Conservation (phyloP, 805 yeast species). For the Myxozyma monticola region DNA sequence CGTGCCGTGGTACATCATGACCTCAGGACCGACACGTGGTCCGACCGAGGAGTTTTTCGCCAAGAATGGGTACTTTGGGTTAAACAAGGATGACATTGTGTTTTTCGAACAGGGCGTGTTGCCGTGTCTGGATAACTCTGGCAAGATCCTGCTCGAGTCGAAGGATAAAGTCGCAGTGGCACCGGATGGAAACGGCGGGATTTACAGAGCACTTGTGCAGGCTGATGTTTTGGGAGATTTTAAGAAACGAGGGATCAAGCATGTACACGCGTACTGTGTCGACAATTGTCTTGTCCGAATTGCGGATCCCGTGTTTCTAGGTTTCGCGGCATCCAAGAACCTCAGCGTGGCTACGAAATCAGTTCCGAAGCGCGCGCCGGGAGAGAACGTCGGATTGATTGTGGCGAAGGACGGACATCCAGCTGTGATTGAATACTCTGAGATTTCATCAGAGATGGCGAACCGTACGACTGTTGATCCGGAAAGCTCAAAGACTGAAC, state of each 20-base stretch:
- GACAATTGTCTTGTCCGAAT: constrained; percentile 89
- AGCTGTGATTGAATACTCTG: constrained; percentile 93
- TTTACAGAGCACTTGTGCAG: constrained; percentile 75
- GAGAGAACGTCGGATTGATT: constrained; percentile 88
- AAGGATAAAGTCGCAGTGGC: constrained; percentile 66
- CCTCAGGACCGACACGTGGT: constrained; percentile 80
- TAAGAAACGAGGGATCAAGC: constrained; percentile 66
- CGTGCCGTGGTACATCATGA: constrained; percentile 91
- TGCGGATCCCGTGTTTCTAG: constrained; percentile 89
- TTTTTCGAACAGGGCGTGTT: constrained; percentile 94
- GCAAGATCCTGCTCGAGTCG: constrained; percentile 67
- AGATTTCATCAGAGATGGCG: constrained; percentile 74
- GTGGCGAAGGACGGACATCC: constrained; percentile 63
- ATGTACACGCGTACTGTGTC: constrained; percentile 95
- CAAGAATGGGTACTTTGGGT: constrained; percentile 68
- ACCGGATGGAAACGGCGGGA: constrained; percentile 98
- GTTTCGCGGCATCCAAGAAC: constrained; percentile 69
- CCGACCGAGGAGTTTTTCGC: constrained; percentile 73
- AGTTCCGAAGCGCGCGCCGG: constrained; percentile 85
- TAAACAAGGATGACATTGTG: constrained; percentile 55
- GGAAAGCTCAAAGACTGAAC: constrained; percentile 40
- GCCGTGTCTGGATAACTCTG: constrained; percentile 79
- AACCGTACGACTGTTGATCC: constrained; percentile 55
- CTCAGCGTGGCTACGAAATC: constrained; percentile 88
- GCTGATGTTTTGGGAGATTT: constrained; percentile 71